Conservation (phyloP, 768 basidiomycete species). For the Mycena epipterygia region DNA sequence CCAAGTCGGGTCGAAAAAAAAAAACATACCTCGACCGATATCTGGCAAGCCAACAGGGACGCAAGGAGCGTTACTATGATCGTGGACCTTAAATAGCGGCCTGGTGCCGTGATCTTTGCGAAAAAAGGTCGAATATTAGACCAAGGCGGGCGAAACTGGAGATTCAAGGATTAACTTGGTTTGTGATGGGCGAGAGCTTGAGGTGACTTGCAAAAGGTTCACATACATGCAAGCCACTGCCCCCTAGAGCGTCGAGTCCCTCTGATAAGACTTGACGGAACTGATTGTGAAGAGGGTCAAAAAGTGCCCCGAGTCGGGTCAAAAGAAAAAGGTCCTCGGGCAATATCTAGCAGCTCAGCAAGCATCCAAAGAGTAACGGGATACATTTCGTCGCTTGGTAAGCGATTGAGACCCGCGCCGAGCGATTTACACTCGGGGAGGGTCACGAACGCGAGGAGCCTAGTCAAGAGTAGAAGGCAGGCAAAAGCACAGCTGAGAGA, state of each 20-base stretch:
- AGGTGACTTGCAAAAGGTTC: neutral
- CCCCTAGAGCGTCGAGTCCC: neutral
- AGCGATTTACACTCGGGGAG: conserved; percentile 8
- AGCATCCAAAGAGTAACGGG: neutral
- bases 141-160: neutral
- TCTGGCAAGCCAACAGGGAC: neutral
- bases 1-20: neutral
- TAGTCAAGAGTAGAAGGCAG: neutral
- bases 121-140: neutral
- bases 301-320: neutral
- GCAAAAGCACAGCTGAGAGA: neutral
- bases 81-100: too few species aligned
- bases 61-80: neutral
- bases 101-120: neutral
- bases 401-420: neutral
- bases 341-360: neutral
- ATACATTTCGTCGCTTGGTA: neutral
- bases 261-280: neutral
- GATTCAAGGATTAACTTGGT: neutral
- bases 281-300: neutral
- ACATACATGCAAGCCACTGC: neutral
- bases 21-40: neutral
- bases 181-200: too few species aligned
- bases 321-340: neutral
- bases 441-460: neutral